Base-by-base conservation (phyloP, 306 rosid species). In the Aeschynomene evenia region DNA sequence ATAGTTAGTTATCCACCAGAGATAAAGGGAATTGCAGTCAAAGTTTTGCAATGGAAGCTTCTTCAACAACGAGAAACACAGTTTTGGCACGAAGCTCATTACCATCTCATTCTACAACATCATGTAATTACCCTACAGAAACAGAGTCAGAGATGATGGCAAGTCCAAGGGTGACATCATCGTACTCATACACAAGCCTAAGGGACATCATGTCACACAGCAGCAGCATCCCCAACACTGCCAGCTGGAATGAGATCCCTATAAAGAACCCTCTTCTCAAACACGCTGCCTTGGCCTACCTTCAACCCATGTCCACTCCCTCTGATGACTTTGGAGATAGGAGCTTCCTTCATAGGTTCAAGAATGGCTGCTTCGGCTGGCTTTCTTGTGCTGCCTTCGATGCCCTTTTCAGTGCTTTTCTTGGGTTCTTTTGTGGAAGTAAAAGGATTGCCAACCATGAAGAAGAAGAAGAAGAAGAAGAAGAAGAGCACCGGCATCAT, bases 221-320 rank as follows among this genome's bases (percentile, higher is more conserved):
- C 7, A 43, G 1, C 51, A n/a, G 4, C 20, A 33, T 2, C n/a
- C 66, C 1, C 58, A 40, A 11, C 14, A 68, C 66, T 45, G 65
- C 81, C 1, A 83, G 82, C 78, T 82, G 87, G 87, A 22, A 77
- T 63, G 82, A 88, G 72, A 58, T 88, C 63, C 85, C 86, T 9
- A 81, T 88, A 72, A 85, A 85, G 71, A 88, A 91, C 16, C 90
- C 83, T 0, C 84, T 91, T 1, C 82, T 91, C 4, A 88, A 86
- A 65, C 86, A 83, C n/a, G 97, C 97, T 7, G 95, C 90, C 10
- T 22, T 86, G 36, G 86, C 92, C 10, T 91, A 91, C 56, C 87
- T 91, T 8, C 85, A 77, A 70, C 92, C 90, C 13, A 83, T 81
- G 84, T 72, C 85, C 10, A 26, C 79, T 4, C 77, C 78, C 14